These are phyloP conservation scores for Triangularia setosa DNA, from an alignment of 2,329 filamentous ascomycete species.

Conservation along the genomic window DNA sequence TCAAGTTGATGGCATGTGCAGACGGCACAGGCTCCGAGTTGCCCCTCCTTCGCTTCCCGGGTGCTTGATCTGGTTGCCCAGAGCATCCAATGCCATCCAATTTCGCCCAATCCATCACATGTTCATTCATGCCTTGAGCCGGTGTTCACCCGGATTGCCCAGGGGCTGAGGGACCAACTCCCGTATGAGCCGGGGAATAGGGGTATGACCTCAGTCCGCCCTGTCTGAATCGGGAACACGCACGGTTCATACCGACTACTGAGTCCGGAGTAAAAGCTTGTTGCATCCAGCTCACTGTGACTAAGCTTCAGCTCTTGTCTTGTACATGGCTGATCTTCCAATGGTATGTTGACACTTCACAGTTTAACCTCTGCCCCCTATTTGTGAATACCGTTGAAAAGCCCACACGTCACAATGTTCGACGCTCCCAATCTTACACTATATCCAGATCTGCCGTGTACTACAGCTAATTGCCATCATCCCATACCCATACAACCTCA, in stretches of 20 bases:
- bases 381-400: neutral
- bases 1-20: neutral
- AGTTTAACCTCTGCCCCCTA: neutral
- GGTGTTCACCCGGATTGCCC: neutral
- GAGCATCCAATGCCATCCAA: neutral
- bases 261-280: neutral
- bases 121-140: neutral
- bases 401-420: neutral
- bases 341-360: neutral
- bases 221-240: neutral
- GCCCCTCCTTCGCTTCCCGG: slow-evolving; percentile 5
- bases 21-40: slow-evolving; percentile 8
- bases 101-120: neutral
- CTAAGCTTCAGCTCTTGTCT: neutral
- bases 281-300: neutral
- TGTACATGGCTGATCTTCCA: neutral
- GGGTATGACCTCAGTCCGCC: neutral
- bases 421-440: neutral
- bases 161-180: neutral
- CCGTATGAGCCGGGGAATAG: neutral
- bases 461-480: neutral
- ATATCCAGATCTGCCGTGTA: neutral
- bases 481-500: neutral
- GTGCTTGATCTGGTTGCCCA: slow-evolving; percentile 6
- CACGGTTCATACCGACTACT: neutral